These are phyloP conservation scores for Trichophyton rubrum DNA, from an alignment of 2,329 filamentous ascomycete species.

Conservation along the genomic window DNA sequence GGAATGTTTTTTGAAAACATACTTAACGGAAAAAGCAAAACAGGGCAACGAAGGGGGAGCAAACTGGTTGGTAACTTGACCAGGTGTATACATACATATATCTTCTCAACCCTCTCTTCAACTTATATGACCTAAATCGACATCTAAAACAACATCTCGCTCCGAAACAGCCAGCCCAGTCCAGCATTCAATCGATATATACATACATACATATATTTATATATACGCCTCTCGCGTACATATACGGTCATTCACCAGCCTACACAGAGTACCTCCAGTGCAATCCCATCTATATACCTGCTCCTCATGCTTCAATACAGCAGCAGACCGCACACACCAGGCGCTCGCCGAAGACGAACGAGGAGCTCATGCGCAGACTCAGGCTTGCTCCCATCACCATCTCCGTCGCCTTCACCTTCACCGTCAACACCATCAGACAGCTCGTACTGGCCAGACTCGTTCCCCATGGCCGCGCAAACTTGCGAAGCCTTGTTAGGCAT, in stretches of 20 bases:
- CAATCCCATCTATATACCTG: background rate
- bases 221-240: background rate
- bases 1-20: background rate
- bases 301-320: background rate
- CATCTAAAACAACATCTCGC: background rate
- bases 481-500: constrained; percentile 5
- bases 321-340: background rate
- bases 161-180: background rate
- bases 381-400: background rate
- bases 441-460: background rate
- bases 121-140: background rate
- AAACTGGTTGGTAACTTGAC: background rate
- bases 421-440: background rate
- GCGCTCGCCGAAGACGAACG: background rate
- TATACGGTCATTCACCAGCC: background rate
- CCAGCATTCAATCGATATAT: background rate
- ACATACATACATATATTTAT: background rate
- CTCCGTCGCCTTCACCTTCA: constrained; percentile 1
- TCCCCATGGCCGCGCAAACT: constrained; percentile 2
- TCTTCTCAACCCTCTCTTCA: background rate
- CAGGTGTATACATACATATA: background rate
- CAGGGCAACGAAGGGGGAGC: background rate
- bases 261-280: too few species aligned
- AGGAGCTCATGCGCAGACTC: background rate
- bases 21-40: background rate